These are phyloP conservation scores for Crithidia expoeki DNA, from an alignment of 208 protist genomes.

Conservation along the genomic window DNA sequence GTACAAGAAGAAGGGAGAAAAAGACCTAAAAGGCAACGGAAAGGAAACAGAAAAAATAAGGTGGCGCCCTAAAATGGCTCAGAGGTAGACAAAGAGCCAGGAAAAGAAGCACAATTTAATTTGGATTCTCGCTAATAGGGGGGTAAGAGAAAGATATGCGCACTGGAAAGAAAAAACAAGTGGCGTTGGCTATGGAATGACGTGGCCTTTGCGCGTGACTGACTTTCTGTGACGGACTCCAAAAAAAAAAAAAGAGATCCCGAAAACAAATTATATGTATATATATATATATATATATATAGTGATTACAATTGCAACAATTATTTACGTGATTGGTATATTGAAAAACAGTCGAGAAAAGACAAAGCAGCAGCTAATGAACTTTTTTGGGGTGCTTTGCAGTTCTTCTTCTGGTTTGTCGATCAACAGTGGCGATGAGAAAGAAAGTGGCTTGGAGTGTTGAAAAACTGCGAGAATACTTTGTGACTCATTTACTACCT, in stretches of 20 bases:
- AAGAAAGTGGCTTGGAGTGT: background rate
- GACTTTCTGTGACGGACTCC: too few species aligned
- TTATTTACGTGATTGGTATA: background rate
- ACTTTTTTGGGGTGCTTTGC: background rate
- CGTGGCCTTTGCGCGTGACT: too few species aligned
- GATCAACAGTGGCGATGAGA: background rate
- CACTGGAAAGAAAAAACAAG: background rate
- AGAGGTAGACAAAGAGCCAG: background rate
- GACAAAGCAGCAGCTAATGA: slow-evolving; percentile 1
- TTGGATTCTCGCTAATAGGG: background rate
- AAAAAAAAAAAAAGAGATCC: background rate
- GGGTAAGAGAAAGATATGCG: background rate
- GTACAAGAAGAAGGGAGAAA: slow-evolving; percentile 2
- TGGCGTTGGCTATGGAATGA: too few species aligned
- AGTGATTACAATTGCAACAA: background rate
- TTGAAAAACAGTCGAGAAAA: slow-evolving; percentile 1
- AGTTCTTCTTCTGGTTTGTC: background rate
- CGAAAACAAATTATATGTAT: too few species aligned
- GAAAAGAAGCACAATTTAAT: background rate
- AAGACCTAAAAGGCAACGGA: slow-evolving; percentile 6
- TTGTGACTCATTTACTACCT: slow-evolving; percentile 10
- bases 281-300: too few species aligned
- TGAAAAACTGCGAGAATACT: slow-evolving; percentile 1
- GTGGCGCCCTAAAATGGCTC: background rate
- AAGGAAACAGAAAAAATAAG: background rate